A percentile compares a stretch with the other conserved stretches of the same genome.
phyloP scores from a whole-genome alignment of 1,284 basidiomycete genomes.

The Sanguinoderma infundibulare region DNA sequence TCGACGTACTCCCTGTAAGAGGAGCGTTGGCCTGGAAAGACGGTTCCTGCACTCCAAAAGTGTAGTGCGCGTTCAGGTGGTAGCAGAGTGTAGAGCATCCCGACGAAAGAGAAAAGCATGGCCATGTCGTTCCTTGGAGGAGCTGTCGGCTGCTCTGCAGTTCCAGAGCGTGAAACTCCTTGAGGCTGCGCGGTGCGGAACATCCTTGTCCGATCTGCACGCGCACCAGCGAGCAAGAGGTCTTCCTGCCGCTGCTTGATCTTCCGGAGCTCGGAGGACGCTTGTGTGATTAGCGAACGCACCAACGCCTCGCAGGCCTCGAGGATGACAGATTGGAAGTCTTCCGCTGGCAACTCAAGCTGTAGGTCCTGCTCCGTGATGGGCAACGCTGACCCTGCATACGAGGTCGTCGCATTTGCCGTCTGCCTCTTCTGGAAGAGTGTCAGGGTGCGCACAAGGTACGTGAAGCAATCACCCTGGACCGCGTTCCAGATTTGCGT shows the following conservation, averaged over 20 bases:
- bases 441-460: conserved; percentile 62
- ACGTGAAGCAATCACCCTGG: conserved; percentile 83
- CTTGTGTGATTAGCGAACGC: conserved; percentile 75
- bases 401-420: conserved; percentile 47
- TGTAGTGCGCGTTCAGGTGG: conserved; percentile 79
- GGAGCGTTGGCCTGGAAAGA: conserved; percentile 41
- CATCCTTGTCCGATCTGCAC: conserved; percentile 58
- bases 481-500: conserved; percentile 82
- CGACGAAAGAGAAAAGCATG: conserved; percentile 82
- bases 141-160: conserved; percentile 34
- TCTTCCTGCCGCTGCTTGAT: conserved; percentile 94
- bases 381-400: conserved; percentile 44
- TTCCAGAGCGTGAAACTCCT: conserved; percentile 25
- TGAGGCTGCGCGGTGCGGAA: conserved; percentile 50
- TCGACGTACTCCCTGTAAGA: conserved; percentile 63
- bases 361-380: conserved; percentile 55
- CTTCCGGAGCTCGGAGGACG: conserved; percentile 87
- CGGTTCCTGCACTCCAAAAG: conserved; percentile 80
- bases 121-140: conserved; percentile 83
- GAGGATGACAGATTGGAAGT: conserved; percentile 71
- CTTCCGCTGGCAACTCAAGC: conserved; percentile 62
- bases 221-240: conserved; percentile 64
- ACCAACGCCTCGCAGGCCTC: conserved; percentile 75
- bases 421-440: conserved; percentile 54
- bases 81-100: conserved; percentile 77